Percentiles rank a stretch among this genome's conserved stretches.
Conservation (phyloP, 352 stramenopile species). For the Phytophthora brassicae region DNA sequence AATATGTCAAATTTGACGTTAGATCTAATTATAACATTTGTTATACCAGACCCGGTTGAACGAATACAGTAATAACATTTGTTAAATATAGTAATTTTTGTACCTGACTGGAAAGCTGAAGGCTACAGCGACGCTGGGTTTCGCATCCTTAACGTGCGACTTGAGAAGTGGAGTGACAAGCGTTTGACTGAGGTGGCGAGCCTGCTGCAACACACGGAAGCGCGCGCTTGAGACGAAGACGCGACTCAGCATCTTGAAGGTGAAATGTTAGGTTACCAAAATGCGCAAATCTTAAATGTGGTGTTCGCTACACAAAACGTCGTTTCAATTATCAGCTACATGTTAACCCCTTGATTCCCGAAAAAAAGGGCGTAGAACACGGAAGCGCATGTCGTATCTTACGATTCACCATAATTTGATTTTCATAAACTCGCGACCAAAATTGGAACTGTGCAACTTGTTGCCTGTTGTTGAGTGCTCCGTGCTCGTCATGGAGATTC, state of each 20-base stretch:
- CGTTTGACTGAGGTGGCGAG: slow-evolving; percentile 14
- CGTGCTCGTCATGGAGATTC: too few species aligned
- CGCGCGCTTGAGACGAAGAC: slow-evolving; percentile 1
- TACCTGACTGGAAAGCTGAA: slow-evolving; percentile 14
- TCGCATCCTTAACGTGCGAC: background rate
- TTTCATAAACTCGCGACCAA: too few species aligned
- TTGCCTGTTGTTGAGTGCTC: too few species aligned
- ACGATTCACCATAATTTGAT: too few species aligned
- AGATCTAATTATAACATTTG: background rate
- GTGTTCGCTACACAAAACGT: too few species aligned
- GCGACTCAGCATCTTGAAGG: slow-evolving; percentile 15
- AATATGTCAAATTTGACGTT: background rate
- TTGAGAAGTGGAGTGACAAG: slow-evolving; percentile 1
- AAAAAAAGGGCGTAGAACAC: too few species aligned
- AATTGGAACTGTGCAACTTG: too few species aligned
- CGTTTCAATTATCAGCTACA: too few species aligned
- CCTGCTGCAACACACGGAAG: slow-evolving; percentile 8
- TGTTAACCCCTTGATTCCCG: too few species aligned
- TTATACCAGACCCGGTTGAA: slow-evolving; percentile 3
- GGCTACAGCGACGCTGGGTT: background rate
- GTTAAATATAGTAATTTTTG: background rate
- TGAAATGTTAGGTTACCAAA: too few species aligned
- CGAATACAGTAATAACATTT: background rate
- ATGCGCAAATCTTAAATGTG: too few species aligned
- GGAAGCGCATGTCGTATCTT: too few species aligned